Evolutionary conservation across 2,329 filamentous ascomycete genomes (phyloP).

Genomic region (Aureobasidium sp.): DNA sequence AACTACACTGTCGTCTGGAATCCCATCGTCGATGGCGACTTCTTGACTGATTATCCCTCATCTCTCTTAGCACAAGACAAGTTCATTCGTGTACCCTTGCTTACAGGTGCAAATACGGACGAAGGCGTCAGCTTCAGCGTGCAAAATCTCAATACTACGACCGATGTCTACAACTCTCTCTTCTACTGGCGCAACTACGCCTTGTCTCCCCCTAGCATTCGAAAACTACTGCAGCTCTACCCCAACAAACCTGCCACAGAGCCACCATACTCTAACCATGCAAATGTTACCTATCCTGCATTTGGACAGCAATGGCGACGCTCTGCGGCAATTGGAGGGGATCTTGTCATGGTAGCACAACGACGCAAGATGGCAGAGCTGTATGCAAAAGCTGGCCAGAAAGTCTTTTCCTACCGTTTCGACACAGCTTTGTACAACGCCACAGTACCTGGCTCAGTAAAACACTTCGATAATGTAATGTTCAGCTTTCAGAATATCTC

Average conservation of each 20-base stretch:
- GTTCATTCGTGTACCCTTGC: conserved; percentile 39
- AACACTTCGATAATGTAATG: conserved; percentile 45
- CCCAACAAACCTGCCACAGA: conserved; percentile 43
- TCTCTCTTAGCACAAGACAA: conserved; percentile 37
- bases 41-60: conserved; percentile 43
- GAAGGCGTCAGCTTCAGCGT: conserved; percentile 41
- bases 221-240: conserved; percentile 41
- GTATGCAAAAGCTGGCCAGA: conserved; percentile 27
- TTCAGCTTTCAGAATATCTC: conserved; percentile 48
- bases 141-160: conserved; percentile 34
- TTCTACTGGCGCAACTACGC: conserved; percentile 41
- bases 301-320: conserved; percentile 38
- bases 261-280: conserved; percentile 33
- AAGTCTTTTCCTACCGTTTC: conserved; percentile 45
- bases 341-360: conserved; percentile 44
- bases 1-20: conserved; percentile 23
- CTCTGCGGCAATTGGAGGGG: conserved; percentile 40
- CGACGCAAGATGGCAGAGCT: conserved; percentile 41
- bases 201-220: conserved; percentile 39
- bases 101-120: conserved; percentile 45
- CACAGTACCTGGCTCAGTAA: conserved; percentile 34
- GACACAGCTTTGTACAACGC: conserved; percentile 42
- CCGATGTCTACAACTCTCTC: conserved; percentile 38
- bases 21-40: conserved; percentile 40
- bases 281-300: conserved; percentile 23